Conservation (phyloP, 2,329 filamentous ascomycete species). For the Hymenoscyphus occultus region DNA sequence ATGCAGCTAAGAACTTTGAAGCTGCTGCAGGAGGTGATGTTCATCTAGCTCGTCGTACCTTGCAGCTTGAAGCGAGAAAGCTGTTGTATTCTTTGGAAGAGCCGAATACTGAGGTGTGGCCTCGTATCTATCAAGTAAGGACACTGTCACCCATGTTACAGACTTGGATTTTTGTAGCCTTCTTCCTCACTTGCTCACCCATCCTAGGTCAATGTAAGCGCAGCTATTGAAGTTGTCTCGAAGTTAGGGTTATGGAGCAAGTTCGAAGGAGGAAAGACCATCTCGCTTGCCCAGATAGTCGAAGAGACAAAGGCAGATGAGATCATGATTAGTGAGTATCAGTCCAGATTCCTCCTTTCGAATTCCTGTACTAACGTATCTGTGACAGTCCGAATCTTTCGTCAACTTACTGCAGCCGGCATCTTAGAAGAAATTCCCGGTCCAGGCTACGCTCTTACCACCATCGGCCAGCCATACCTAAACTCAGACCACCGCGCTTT, state of each 20-base stretch:
- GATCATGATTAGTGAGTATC: constrained; percentile 26
- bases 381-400: constrained; percentile 21
- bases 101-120: constrained; percentile 29
- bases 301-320: constrained; percentile 24
- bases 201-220: constrained; percentile 25
- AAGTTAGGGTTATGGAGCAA: constrained; percentile 23
- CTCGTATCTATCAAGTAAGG: constrained; percentile 25
- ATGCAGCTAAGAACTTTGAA: constrained; percentile 20
- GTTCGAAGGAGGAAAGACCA: constrained; percentile 24
- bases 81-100: constrained; percentile 27
- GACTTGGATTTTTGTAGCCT: background rate
- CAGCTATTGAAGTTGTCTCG: constrained; percentile 25
- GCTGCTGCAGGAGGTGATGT: constrained; percentile 15
- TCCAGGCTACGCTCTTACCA: constrained; percentile 21
- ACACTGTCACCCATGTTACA: background rate
- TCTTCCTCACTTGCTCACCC: constrained; percentile 1
- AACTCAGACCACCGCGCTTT: constrained; percentile 26
- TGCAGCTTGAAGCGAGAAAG: constrained; percentile 26
- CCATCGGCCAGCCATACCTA: constrained; percentile 22
- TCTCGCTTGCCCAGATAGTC: constrained; percentile 23
- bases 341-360: background rate
- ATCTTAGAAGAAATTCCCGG: constrained; percentile 19
- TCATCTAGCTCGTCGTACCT: constrained; percentile 22
- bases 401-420: constrained; percentile 24
- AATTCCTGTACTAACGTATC: background rate